phyloP scores from a whole-genome alignment of 2,329 filamentous ascomycete genomes.

The Monosporascus cannonballus region DNA sequence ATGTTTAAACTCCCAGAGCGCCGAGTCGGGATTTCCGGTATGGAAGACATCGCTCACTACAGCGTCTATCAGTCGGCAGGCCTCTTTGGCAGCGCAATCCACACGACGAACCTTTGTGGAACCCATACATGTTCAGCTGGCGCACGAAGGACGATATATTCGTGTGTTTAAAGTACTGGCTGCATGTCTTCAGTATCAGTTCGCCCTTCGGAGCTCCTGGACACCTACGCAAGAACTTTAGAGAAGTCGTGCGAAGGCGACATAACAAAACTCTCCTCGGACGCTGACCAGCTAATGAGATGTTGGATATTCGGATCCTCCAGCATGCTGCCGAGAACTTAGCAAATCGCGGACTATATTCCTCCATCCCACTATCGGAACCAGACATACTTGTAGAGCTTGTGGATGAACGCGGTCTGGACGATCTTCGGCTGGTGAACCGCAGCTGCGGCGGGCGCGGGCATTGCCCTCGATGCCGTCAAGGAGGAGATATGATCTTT shows the following conservation, averaged over 20 bases:
- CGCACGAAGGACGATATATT: constrained; percentile 98
- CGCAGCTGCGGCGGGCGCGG: constrained; percentile 60
- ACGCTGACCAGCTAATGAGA: constrained; percentile 91
- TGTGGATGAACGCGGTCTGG: constrained; percentile 98
- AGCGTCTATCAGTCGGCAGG: constrained; percentile 15
- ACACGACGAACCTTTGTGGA: constrained; percentile 76
- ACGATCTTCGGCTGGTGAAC: constrained; percentile 95
- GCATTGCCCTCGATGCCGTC: constrained; percentile 37
- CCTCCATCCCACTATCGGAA: not conserved
- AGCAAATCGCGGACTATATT: constrained; percentile 5
- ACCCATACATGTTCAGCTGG: constrained; percentile 98
- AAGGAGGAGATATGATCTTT: constrained; percentile 29
- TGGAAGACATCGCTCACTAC: constrained; percentile 97
- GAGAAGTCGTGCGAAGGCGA: constrained; percentile 96
- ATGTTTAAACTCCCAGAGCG: constrained; percentile 98
- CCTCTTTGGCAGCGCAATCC: not conserved
- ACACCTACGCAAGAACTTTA: constrained; percentile 87
- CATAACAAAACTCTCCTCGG: constrained; percentile 98
- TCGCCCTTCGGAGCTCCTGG: constrained; percentile 1
- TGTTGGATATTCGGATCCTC: constrained; percentile 91
- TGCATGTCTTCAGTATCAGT: constrained; percentile 32
- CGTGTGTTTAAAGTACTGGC: constrained; percentile 98
- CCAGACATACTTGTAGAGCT: constrained; percentile 82
- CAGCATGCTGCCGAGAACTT: constrained; percentile 66
- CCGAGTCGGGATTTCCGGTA: constrained; percentile 85